phyloP scores from a whole-genome alignment of 768 basidiomycete species.

The Pisolithus marmoratus region DNA sequence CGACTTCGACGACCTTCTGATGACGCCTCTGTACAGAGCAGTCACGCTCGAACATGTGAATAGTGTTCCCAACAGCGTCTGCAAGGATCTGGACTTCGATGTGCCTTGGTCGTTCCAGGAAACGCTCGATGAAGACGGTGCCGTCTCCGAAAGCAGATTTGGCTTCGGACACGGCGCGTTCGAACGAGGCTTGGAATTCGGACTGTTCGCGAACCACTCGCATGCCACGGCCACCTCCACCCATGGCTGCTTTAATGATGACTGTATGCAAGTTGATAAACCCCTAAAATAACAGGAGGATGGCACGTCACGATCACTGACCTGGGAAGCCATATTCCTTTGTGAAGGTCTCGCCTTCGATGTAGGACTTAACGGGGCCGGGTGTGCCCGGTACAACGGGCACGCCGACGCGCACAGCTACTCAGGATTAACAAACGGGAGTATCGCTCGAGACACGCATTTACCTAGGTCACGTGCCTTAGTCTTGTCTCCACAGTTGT shows the following conservation, averaged over 20 bases:
- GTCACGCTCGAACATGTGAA: conserved; percentile 98
- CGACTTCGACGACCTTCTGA: conserved; percentile 99
- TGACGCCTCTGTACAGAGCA: conserved; percentile 98
- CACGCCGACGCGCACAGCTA: conserved; percentile 86
- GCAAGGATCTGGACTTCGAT: conserved; percentile 97
- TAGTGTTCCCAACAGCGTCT: conserved; percentile 87
- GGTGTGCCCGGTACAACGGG: conserved; percentile 98
- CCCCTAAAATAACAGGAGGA: conserved; percentile 3
- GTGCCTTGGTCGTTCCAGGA: conserved; percentile 93
- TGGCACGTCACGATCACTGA: conserved; percentile 23
- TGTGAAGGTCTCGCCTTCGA: conserved; percentile 83
- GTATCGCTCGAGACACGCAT: conserved; percentile 7
- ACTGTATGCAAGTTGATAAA: conserved; percentile 40
- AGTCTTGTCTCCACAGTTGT: conserved; percentile 97
- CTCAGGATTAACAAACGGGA: conserved; percentile 3
- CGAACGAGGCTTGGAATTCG: conserved; percentile 84
- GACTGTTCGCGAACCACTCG: conserved; percentile 94
- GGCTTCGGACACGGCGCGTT: conserved; percentile 92
- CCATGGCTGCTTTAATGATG: conserved; percentile 99
- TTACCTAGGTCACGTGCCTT: conserved; percentile 87
- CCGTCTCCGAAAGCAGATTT: conserved; percentile 97
- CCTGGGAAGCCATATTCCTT: conserved; percentile 95
- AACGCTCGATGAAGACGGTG: conserved; percentile 98
- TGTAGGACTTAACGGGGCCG: conserved; percentile 79
- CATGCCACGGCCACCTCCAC: conserved; percentile 98